These are phyloP conservation scores for Botryobasidium botryosum DNA, from an alignment of 768 basidiomycete genomes.

Conservation along the genomic window DNA sequence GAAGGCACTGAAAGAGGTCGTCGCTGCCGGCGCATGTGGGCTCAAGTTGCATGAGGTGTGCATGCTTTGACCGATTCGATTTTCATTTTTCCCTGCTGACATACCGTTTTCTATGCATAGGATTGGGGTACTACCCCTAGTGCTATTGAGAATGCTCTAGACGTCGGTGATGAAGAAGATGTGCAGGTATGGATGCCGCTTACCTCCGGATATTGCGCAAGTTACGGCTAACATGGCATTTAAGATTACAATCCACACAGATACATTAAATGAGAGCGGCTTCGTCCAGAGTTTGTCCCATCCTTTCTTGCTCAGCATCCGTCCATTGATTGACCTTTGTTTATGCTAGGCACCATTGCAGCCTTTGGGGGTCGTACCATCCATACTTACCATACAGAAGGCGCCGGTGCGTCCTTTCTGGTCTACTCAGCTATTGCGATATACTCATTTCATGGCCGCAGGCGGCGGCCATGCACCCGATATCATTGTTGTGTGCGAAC, in stretches of 20 bases:
- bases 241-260: conserved; percentile 86
- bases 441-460: conserved; percentile 14
- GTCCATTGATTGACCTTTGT: conserved; percentile 6
- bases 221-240: neutral
- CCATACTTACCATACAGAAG: conserved; percentile 94
- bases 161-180: conserved; percentile 79
- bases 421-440: neutral
- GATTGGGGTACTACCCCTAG: conserved; percentile 92
- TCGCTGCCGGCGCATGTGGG: conserved; percentile 72
- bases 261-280: conserved; percentile 93
- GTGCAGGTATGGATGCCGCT: conserved; percentile 47
- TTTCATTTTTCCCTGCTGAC: neutral
- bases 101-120: conserved; percentile 6
- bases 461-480: conserved; percentile 96
- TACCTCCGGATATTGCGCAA: neutral
- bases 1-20: conserved; percentile 57
- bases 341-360: conserved; percentile 51
- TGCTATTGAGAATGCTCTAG: conserved; percentile 56
- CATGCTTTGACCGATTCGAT: too few species aligned
- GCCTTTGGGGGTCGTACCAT: conserved; percentile 86
- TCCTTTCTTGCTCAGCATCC: neutral
- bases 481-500: conserved; percentile 91
- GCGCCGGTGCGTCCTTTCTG: conserved; percentile 41
- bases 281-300: conserved; percentile 70
- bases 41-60: conserved; percentile 76